phyloP scores from a whole-genome alignment of 371 early-diverging fungal genomes.

The Circinella minor region DNA sequence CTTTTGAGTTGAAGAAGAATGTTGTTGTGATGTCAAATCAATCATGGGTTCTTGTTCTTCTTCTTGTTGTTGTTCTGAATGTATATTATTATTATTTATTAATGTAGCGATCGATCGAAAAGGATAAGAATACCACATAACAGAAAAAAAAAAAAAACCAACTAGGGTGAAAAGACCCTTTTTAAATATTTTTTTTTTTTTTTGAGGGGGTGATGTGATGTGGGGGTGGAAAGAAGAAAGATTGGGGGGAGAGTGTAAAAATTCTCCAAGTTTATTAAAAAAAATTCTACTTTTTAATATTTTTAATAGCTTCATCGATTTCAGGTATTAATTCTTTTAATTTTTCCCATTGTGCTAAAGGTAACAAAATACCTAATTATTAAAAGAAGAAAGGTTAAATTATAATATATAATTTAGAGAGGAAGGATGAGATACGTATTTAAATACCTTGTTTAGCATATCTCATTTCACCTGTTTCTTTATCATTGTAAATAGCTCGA shows the following conservation, averaged over 20 bases:
- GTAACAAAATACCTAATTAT: constrained; percentile 30
- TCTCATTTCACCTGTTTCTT: constrained; percentile 10
- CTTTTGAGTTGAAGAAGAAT: neutral
- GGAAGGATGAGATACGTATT: no score
- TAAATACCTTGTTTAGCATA: constrained; percentile 25
- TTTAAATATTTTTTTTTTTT: constrained; percentile 3
- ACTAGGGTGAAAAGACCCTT: neutral
- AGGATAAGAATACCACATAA: constrained; percentile 5
- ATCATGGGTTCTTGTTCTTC: constrained; percentile 9
- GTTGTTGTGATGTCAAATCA: constrained; percentile 16
- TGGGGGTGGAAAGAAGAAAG: neutral
- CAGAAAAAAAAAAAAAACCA: no score
- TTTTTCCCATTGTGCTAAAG: constrained; percentile 32
- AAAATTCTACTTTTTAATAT: constrained; percentile 12
- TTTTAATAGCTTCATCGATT: constrained; percentile 29
- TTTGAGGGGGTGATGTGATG: neutral
- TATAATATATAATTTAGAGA: no score
- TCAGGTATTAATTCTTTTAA: constrained; percentile 29
- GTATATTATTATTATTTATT: constrained; percentile 3
- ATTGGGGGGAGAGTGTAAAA: no score
- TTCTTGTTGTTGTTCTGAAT: no score
- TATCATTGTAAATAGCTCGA: constrained; percentile 18
- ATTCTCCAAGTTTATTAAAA: neutral
- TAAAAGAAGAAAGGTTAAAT: no score
- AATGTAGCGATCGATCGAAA: constrained; percentile 7